Conservation (phyloP, 2,329 filamentous ascomycete species). For the Botrytis deweyae region DNA sequence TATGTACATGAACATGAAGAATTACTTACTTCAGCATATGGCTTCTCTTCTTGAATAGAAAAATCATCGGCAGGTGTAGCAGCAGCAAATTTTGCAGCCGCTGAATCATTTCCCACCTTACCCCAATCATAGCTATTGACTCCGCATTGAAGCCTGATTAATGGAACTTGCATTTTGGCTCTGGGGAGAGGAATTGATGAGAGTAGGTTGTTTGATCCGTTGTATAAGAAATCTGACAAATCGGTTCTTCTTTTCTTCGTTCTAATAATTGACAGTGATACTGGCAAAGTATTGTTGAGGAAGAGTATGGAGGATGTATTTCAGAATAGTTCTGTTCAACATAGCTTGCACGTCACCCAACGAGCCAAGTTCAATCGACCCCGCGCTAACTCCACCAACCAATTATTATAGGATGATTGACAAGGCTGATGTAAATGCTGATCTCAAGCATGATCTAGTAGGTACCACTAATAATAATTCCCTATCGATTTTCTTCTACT, state of each 20-base stretch:
- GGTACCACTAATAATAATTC: not conserved
- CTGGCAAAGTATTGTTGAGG: not conserved
- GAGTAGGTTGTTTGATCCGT: not conserved
- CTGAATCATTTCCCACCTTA: slow-evolving; percentile 83
- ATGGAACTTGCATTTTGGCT: slow-evolving; percentile 56
- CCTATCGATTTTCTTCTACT: not conserved
- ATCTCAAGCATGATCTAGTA: not conserved
- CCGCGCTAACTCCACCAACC: slow-evolving; percentile 9
- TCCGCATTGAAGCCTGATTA: slow-evolving; percentile 84
- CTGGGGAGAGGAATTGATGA: not conserved
- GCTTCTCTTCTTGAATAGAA: slow-evolving; percentile 78
- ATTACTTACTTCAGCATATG: slow-evolving; percentile 78
- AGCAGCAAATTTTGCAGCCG: slow-evolving; percentile 84
- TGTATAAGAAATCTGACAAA: not conserved
- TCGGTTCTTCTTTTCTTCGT: not conserved
- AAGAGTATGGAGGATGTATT: not conserved
- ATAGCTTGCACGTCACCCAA: not conserved
- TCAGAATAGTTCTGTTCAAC: not conserved
- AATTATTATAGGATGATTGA: not conserved
- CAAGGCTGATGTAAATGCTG: not conserved
- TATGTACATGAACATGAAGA: slow-evolving; percentile 14
- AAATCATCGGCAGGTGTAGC: slow-evolving; percentile 76
- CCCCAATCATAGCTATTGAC: slow-evolving; percentile 99
- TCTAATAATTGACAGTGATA: not conserved
- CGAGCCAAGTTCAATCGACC: not conserved